These are phyloP conservation scores for Arctostaphylos glauca DNA, from an alignment of 148 eudicot species.

Conservation along the genomic window DNA sequence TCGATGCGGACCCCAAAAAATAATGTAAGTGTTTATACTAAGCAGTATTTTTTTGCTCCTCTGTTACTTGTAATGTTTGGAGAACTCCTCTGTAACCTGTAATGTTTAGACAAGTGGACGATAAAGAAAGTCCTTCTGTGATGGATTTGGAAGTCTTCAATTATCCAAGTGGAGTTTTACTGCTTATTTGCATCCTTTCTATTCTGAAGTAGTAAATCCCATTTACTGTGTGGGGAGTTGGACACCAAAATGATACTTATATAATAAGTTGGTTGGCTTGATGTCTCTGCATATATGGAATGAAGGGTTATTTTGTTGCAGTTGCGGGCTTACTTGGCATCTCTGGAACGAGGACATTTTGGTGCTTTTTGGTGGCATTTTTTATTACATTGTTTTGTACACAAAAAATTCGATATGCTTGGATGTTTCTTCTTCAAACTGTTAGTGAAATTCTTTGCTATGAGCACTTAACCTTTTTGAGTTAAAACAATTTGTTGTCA, in stretches of 20 bases:
- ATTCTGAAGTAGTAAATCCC: background rate
- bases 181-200: background rate
- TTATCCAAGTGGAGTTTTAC: background rate
- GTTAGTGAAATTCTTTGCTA: background rate
- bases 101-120: background rate
- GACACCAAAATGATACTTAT: background rate
- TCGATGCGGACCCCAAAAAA: constrained; percentile 30
- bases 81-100: background rate
- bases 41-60: background rate
- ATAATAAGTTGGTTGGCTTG: background rate
- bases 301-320: background rate
- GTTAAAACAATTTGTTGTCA: background rate
- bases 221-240: background rate
- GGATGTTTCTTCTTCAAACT: background rate
- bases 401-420: background rate
- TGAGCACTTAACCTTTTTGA: background rate
- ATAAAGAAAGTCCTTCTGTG: background rate
- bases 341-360: background rate
- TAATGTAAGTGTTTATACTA: constrained; percentile 36
- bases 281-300: background rate
- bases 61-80: background rate
- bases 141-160: background rate
- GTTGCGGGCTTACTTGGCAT: background rate
- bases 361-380: background rate
- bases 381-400: background rate